These are phyloP conservation scores for Colletotrichum sp. DNA, from an alignment of 2,329 filamentous ascomycete genomes.

Conservation along the genomic window DNA sequence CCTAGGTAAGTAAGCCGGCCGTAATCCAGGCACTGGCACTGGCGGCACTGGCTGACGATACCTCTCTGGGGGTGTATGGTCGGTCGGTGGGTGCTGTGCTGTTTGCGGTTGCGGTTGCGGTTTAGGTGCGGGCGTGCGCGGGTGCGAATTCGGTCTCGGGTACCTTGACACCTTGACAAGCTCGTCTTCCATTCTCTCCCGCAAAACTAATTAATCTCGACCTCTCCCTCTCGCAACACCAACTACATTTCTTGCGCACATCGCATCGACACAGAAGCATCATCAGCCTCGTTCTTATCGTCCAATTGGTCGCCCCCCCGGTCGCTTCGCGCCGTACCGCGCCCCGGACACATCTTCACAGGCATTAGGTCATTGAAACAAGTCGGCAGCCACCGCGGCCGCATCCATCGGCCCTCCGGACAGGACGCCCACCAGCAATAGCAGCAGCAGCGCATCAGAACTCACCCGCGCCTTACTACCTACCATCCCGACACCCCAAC, in stretches of 20 bases:
- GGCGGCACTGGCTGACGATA: not conserved
- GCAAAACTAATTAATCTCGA: not conserved
- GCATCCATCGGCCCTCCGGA: conserved; percentile 7
- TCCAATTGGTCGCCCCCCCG: not conserved
- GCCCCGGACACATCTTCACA: not conserved
- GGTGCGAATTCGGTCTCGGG: conserved; percentile 1
- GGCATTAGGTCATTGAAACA: conserved; percentile 17
- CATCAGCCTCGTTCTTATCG: not conserved
- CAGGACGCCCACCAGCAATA: not conserved
- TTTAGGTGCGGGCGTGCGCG: not conserved
- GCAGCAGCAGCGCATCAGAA: conserved; percentile 4
- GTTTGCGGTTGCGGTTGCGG: not conserved
- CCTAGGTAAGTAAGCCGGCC: not conserved
- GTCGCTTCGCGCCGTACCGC: not conserved
- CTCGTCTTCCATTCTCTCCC: not conserved
- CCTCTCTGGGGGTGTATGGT: not conserved
- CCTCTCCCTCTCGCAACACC: not conserved
- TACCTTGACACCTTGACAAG: conserved; percentile 19
- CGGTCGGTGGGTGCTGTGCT: not conserved
- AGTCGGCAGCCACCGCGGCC: not conserved
- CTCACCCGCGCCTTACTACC: not conserved
- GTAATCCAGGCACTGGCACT: not conserved
- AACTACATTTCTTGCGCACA: not conserved
- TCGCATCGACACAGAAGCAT: not conserved
- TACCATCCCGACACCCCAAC: not conserved